Evolutionary conservation across 192 early-diverging fungal genomes (phyloP).

Genomic region (Coemansia aciculifera): DNA sequence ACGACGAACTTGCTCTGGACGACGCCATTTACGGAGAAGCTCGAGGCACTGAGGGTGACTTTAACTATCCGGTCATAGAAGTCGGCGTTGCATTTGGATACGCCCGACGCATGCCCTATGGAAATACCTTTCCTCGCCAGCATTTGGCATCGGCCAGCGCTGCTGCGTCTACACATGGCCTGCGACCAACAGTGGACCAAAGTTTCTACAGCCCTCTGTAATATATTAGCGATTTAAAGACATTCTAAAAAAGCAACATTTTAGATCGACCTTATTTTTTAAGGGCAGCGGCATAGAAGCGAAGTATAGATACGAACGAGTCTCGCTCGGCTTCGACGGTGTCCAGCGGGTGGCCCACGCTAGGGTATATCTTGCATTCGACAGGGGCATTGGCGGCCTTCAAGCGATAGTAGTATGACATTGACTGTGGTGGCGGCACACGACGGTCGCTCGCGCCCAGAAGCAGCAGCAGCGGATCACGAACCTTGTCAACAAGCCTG

Average conservation of each 20-base stretch:
- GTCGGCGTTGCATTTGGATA: slow-evolving; percentile 52
- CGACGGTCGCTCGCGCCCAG: slow-evolving; percentile 70
- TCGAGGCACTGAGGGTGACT: slow-evolving; percentile 47
- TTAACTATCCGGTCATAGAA: slow-evolving; percentile 55
- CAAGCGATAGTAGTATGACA: slow-evolving; percentile 45
- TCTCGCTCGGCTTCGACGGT: slow-evolving; percentile 63
- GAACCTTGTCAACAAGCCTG: slow-evolving; percentile 56
- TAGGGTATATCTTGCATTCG: slow-evolving; percentile 59
- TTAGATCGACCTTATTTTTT: background rate
- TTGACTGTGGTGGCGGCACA: slow-evolving; percentile 68
- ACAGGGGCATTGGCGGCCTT: slow-evolving; percentile 43
- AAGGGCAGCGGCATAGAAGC: slow-evolving; percentile 41
- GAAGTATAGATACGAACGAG: slow-evolving; percentile 38
- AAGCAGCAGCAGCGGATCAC: slow-evolving; percentile 65
- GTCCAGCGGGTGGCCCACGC: slow-evolving; percentile 63
- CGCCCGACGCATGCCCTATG: slow-evolving; percentile 45
- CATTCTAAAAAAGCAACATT: too few relatives aligned
- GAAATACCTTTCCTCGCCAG: slow-evolving; percentile 9
- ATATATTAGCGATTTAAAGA: background rate
- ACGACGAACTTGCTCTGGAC: slow-evolving; percentile 22
- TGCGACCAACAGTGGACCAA: background rate
- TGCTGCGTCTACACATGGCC: background rate
- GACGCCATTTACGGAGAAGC: slow-evolving; percentile 46
- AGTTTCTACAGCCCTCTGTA: background rate
- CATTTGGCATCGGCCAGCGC: background rate